Percentiles rank a stretch among this genome's conserved stretches.
These are phyloP conservation scores for Microsporum canis DNA, from an alignment of 2,329 filamentous ascomycete species.

Conservation along the genomic window DNA sequence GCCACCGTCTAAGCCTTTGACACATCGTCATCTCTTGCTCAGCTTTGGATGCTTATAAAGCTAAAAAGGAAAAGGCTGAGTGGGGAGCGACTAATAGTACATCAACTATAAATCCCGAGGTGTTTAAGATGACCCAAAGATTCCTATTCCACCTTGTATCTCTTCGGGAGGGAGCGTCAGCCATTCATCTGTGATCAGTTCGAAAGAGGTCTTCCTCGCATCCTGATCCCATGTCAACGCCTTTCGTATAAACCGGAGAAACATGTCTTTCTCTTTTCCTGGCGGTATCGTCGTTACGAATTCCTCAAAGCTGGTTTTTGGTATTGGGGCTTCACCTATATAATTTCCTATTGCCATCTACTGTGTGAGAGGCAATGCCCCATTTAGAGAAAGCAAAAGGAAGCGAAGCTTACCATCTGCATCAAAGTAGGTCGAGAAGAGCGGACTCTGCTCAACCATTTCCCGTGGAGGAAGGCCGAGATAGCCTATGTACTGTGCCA, in stretches of 20 bases:
- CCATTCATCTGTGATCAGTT: constrained; percentile 18
- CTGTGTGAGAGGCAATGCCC: not conserved
- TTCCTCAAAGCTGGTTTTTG: constrained; percentile 12
- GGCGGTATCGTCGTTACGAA: constrained; percentile 17
- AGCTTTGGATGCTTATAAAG: no score
- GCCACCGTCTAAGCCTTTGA: no score
- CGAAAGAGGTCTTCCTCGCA: constrained; percentile 12
- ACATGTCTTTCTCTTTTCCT: constrained; percentile 18
- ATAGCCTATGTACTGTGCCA: constrained; percentile 22
- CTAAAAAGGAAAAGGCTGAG: no score
- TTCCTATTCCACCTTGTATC: not conserved
- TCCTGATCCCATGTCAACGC: constrained; percentile 20
- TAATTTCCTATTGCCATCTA: constrained; percentile 12
- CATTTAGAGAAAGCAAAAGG: not conserved
- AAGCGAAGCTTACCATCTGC: constrained; percentile 5
- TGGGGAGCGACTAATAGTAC: no score
- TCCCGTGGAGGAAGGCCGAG: constrained; percentile 19
- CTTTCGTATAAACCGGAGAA: constrained; percentile 20
- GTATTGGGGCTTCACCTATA: constrained; percentile 16
- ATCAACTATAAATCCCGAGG: no score
- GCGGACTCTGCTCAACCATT: constrained; percentile 17
- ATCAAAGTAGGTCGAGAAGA: constrained; percentile 17
- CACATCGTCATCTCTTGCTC: no score
- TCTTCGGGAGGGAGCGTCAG: constrained; percentile 1
- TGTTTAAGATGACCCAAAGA: not conserved